Evolutionary conservation across 192 early-diverging fungal genomes (phyloP).

Genomic region (Backusella luteola): DNA sequence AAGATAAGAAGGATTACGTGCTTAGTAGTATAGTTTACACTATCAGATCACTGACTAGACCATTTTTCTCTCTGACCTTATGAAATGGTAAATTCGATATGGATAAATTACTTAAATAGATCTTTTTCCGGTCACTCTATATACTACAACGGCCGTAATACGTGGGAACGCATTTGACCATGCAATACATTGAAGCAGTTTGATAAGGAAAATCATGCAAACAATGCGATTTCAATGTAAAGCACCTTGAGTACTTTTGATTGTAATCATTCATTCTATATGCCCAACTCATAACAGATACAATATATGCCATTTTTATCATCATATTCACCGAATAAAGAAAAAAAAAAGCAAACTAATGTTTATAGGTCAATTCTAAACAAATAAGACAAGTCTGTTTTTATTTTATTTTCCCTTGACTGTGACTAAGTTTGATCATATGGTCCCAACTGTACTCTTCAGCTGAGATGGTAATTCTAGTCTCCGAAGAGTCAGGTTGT

Average conservation of each 20-base stretch:
- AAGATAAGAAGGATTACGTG: neutral
- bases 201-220: neutral
- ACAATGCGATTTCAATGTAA: neutral
- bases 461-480: conserved; percentile 10
- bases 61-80: too few relatives aligned
- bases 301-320: neutral
- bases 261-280: too few relatives aligned
- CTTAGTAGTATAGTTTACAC: neutral
- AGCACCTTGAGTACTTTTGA: neutral
- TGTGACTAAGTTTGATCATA: conserved; percentile 2
- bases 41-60: neutral
- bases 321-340: neutral
- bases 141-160: neutral
- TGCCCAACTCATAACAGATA: neutral
- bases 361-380: neutral
- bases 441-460: neutral
- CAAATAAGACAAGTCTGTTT: neutral
- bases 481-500: conserved; percentile 1
- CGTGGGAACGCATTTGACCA: neutral
- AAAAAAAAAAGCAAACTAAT: neutral
- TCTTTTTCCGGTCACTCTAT: neutral
- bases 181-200: neutral
- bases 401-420: neutral
- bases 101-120: neutral
- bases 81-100: neutral